Conservation (phyloP, 2,329 filamentous ascomycete genomes). For the Colletotrichum trifolii region DNA sequence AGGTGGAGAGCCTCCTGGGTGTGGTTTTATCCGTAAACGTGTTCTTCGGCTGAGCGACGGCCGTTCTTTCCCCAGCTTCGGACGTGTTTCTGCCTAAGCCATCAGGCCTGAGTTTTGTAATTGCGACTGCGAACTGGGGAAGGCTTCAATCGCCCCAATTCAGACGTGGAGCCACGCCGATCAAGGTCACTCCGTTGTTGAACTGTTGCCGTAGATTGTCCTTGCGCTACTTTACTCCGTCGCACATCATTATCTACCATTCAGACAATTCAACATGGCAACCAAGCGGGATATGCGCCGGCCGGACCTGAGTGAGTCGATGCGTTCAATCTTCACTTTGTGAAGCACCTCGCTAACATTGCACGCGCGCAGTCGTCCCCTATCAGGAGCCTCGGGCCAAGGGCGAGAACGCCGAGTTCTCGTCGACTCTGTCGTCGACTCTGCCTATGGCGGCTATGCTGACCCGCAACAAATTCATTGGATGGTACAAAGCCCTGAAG, state of each 20-base stretch:
- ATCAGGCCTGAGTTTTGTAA: constrained; percentile 5
- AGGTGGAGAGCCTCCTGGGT: not conserved
- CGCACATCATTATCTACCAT: not conserved
- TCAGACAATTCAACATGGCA: constrained; percentile 60
- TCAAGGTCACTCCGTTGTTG: not conserved
- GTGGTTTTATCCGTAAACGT: constrained; percentile 12
- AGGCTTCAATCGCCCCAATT: constrained; percentile 26
- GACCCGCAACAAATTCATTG: constrained; percentile 84
- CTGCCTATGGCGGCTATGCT: constrained; percentile 97
- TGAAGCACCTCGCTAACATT: constrained; percentile 17
- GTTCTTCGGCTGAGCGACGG: constrained; percentile 13
- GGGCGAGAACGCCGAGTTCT: constrained; percentile 74
- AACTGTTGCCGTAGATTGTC: not conserved
- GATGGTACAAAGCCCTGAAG: constrained; percentile 63
- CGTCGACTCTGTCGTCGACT: constrained; percentile 78
- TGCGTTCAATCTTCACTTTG: constrained; percentile 29
- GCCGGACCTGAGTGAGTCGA: constrained; percentile 73
- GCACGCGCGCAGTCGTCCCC: constrained; percentile 76
- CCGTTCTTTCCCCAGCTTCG: constrained; percentile 21
- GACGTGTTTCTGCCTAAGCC: constrained; percentile 9
- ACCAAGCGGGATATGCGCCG: constrained; percentile 82
- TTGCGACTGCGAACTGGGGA: constrained; percentile 25
- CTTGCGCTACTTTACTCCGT: not conserved
- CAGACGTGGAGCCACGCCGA: constrained; percentile 16
- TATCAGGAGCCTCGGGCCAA: constrained; percentile 81